A percentile compares a stretch with the other conserved stretches of the same genome.
These are phyloP conservation scores for Cladophialophora psammophila DNA, from an alignment of 2,329 filamentous ascomycete genomes.

Conservation along the genomic window DNA sequence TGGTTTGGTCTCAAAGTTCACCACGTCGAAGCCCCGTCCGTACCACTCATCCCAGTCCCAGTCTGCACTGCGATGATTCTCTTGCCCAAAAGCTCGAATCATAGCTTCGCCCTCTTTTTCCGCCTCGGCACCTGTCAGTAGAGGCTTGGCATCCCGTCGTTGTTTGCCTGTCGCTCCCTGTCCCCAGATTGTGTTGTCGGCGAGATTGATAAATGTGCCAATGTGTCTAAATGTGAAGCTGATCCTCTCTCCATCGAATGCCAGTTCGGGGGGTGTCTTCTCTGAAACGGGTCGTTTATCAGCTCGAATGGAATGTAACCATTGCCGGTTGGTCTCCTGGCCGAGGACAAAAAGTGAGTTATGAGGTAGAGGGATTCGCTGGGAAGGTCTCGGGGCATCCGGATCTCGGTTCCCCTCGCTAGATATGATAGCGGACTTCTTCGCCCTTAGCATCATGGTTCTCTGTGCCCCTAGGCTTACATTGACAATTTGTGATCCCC, in stretches of 20 bases:
- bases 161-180: constrained; percentile 81
- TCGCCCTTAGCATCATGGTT: constrained; percentile 87
- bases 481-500: constrained; percentile 84
- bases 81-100: constrained; percentile 79
- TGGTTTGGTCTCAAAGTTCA: constrained; percentile 54
- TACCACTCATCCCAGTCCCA: constrained; percentile 81
- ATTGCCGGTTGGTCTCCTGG: constrained; percentile 78
- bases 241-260: constrained; percentile 78
- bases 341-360: constrained; percentile 89
- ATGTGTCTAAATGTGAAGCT: constrained; percentile 91
- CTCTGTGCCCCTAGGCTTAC: constrained; percentile 91
- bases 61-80: constrained; percentile 78
- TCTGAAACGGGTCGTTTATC: constrained; percentile 77
- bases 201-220: constrained; percentile 77
- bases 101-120: constrained; percentile 69
- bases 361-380: constrained; percentile 79
- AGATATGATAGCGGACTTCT: constrained; percentile 61
- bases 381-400: constrained; percentile 58
- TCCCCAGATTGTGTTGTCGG: constrained; percentile 80
- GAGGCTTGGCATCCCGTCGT: constrained; percentile 63
- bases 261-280: constrained; percentile 73
- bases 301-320: constrained; percentile 89
- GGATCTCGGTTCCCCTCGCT: constrained; percentile 29
- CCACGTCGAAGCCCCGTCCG: constrained; percentile 81
- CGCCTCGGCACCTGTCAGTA: constrained; percentile 73